Conservation (phyloP, 2,329 filamentous ascomycete species). For the Colletotrichum tanaceti region DNA sequence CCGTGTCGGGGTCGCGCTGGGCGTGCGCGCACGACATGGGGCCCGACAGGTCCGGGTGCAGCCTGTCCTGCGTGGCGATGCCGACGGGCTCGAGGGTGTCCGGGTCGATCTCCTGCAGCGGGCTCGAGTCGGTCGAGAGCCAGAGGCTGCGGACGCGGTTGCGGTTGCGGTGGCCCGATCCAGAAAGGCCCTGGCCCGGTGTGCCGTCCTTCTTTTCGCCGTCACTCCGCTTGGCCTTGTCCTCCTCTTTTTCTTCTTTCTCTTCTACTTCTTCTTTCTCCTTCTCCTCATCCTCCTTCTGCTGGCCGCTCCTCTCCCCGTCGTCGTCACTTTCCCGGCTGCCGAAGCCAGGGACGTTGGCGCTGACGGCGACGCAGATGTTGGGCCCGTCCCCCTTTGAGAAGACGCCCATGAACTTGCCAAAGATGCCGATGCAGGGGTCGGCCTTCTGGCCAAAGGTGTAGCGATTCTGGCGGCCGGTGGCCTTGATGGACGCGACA, state of each 20-base stretch:
- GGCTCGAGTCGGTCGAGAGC: conserved; percentile 66
- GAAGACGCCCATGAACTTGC: conserved; percentile 76
- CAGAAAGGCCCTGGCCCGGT: not conserved
- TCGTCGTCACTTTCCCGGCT: no score
- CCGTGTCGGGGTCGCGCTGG: conserved; percentile 75
- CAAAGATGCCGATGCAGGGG: conserved; percentile 78
- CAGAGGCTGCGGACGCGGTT: conserved; percentile 59
- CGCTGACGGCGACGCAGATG: conserved; percentile 73
- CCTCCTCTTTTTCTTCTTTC: no score
- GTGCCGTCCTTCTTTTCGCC: not conserved
- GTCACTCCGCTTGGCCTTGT: not conserved
- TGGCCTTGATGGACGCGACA: conserved; percentile 69
- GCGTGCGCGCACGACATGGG: conserved; percentile 77
- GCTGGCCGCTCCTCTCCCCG: no score
- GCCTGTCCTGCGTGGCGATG: conserved; percentile 65
- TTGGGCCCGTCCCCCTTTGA: conserved; percentile 59
- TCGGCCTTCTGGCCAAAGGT: conserved; percentile 79
- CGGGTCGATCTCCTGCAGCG: conserved; percentile 72
- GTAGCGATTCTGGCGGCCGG: conserved; percentile 66
- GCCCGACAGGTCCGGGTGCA: conserved; percentile 78
- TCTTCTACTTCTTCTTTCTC: no score
- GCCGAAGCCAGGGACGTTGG: conserved; percentile 69
- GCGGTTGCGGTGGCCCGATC: conserved; percentile 30
- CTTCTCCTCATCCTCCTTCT: no score
- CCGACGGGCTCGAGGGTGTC: conserved; percentile 79